phyloP scores from a whole-genome alignment of 2,329 filamentous ascomycete genomes.

The Calonectria hawksworthii region DNA sequence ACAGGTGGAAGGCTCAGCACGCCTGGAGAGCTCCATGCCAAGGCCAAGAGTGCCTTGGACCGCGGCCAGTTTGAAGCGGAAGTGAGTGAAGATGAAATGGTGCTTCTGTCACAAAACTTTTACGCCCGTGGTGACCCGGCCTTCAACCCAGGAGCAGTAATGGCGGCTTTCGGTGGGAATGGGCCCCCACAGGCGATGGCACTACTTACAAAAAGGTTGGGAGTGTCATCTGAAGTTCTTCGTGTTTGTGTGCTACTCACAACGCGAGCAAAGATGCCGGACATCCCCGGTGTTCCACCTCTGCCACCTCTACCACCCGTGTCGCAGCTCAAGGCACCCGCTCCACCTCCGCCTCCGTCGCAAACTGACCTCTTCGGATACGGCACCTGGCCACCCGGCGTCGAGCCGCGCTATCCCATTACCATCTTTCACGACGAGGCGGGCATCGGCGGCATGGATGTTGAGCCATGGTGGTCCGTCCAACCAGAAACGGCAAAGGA shows the following conservation, averaged over 20 bases:
- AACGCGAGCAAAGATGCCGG: not conserved
- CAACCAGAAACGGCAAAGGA: not conserved
- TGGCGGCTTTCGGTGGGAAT: not conserved
- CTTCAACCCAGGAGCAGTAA: not conserved
- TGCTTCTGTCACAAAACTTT: not conserved
- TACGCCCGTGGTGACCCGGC: not conserved
- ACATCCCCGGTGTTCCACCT: not conserved
- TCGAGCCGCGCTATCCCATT: not conserved
- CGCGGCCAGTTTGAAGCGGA: not conserved
- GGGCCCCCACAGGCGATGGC: not conserved
- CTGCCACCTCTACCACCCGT: not conserved
- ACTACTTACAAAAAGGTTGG: not conserved
- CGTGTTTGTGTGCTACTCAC: not conserved
- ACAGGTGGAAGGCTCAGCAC: not conserved
- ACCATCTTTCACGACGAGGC: not conserved
- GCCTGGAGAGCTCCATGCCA: not conserved
- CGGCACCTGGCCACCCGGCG: not conserved
- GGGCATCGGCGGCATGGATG: not conserved
- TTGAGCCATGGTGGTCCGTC: not conserved
- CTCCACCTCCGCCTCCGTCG: not conserved
- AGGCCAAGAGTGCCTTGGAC: not conserved
- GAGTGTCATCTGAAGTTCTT: not conserved
- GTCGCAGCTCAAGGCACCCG: not conserved
- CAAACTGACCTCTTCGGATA: not conserved
- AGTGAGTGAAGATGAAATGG: not conserved